Evolutionary conservation across 495 filamentous ascomycete species (phyloP).

Genomic region (Hypoxylon lenormandii): DNA sequence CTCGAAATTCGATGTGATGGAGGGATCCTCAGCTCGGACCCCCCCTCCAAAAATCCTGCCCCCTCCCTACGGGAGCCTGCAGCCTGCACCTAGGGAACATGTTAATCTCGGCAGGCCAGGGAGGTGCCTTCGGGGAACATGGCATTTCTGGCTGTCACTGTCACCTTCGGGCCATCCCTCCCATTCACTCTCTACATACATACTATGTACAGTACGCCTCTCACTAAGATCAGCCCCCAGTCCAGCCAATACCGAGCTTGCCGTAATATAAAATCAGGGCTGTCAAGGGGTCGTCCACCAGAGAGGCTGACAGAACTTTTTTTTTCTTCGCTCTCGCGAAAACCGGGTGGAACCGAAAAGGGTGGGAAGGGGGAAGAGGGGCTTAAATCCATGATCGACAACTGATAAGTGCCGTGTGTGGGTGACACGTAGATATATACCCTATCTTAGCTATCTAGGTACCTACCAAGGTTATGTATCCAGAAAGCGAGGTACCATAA

Average conservation of each 20-base stretch:
- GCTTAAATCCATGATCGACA: conserved; percentile 34
- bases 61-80: conserved; percentile 29
- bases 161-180: conserved; percentile 35
- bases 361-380: conserved; percentile 2
- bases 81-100: conserved; percentile 23
- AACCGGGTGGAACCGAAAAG: conserved; percentile 41
- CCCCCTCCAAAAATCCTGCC: no score
- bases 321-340: no score
- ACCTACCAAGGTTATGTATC: no score
- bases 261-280: conserved; percentile 37
- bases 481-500: no score
- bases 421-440: conserved; percentile 15
- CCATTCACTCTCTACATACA: no score
- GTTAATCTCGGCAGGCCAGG: conserved; percentile 40
- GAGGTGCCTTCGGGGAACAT: conserved; percentile 29
- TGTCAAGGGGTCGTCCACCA: conserved; percentile 18
- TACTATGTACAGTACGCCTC: no score
- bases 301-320: conserved; percentile 41
- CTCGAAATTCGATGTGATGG: conserved; percentile 13
- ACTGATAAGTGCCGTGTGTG: conserved; percentile 30
- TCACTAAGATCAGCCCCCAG: conserved; percentile 3
- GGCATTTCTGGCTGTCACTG: conserved; percentile 24
- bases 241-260: conserved; percentile 37
- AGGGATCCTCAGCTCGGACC: conserved; percentile 28
- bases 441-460: no score